Base-by-base conservation (phyloP, 352 stramenopile genomes). In the Pilasporangium apinafurcum region DNA sequence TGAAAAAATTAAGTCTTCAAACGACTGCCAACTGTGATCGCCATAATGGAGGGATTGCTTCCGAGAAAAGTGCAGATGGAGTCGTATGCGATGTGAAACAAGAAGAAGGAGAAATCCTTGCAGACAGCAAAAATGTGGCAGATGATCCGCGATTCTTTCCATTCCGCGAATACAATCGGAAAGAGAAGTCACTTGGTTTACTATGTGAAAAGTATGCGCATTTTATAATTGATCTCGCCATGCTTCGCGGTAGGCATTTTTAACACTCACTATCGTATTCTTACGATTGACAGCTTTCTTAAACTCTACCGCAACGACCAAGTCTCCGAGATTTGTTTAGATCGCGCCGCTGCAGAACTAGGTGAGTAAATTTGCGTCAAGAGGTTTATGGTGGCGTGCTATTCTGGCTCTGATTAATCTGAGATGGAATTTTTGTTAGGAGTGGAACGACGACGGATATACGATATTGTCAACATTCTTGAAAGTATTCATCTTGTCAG, bases 381-480 rank as follows among this genome's bases (percentile, higher is more conserved):
- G 9, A 24, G 8, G 7, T 46, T 21, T 27, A 30, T 13, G 26
- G 18, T n/a, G 16, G 38, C 8, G 38, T 44, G 5, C 6, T 18
- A 18, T 31, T 47, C 17, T 24, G 17, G 2, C 31, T 24, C 26
- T 51, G n/a, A n/a, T 24, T 31, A 25, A 9, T 18, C 25, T 44
- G 8, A n/a, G n/a, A n/a, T n/a, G n/a, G n/a, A n/a, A n/a, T n/a
- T n/a, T n/a, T 7, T 33, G 10, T 0, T 89, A 60, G 80, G 83
- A 2, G 93, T 98, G 0, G 94, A 97, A 58, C 76, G 95, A 32
- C 74, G 95, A 30, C 70, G 95, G 14, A 98, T 98, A 41, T 98
- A 98, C 58, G 95, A 98, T 62, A 96, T 98, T 32, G 92, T 98
- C 37, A 98, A 98, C 59, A 98, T 98, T 60, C 71, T 98, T 22